A percentile compares a stretch with the other conserved stretches of the same genome.
Conservation (phyloP, 2,329 filamentous ascomycete species). For the Fusarium mexicanum region DNA sequence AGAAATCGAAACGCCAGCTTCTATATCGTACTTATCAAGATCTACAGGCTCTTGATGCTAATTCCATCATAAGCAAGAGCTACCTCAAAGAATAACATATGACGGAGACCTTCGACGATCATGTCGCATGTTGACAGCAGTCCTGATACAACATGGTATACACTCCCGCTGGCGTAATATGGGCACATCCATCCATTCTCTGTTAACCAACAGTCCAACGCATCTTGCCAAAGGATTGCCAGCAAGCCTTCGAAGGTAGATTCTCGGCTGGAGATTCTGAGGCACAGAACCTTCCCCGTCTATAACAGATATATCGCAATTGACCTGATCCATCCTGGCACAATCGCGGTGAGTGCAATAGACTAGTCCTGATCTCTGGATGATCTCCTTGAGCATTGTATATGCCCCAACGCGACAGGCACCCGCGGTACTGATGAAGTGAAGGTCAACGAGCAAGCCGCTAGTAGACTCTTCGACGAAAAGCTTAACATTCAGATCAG, state of each 20-base stretch:
- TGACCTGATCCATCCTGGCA: rapidly evolving
- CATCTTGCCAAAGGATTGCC: background rate
- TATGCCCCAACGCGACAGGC: rapidly evolving
- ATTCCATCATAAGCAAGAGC: background rate
- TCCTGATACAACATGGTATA: background rate
- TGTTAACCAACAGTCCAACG: rapidly evolving
- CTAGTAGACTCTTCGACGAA: rapidly evolving
- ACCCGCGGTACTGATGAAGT: rapidly evolving
- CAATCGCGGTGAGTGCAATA: rapidly evolving
- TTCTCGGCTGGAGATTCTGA: rapidly evolving
- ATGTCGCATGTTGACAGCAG: background rate
- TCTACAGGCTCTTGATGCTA: rapidly evolving
- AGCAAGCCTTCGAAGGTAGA: rapidly evolving
- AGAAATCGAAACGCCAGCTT: too few relatives aligned
- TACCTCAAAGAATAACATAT: background rate
- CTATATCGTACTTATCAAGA: rapidly evolving
- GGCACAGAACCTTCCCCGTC: rapidly evolving
- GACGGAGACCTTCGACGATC: too few relatives aligned
- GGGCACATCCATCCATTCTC: rapidly evolving
- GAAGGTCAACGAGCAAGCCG: rapidly evolving
- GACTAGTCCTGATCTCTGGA: rapidly evolving
- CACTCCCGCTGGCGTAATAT: background rate
- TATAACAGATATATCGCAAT: rapidly evolving
- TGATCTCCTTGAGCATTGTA: rapidly evolving
- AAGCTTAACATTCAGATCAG: rapidly evolving